Conservation (phyloP, 345 rosid genomes). For the Salix purpurea region DNA sequence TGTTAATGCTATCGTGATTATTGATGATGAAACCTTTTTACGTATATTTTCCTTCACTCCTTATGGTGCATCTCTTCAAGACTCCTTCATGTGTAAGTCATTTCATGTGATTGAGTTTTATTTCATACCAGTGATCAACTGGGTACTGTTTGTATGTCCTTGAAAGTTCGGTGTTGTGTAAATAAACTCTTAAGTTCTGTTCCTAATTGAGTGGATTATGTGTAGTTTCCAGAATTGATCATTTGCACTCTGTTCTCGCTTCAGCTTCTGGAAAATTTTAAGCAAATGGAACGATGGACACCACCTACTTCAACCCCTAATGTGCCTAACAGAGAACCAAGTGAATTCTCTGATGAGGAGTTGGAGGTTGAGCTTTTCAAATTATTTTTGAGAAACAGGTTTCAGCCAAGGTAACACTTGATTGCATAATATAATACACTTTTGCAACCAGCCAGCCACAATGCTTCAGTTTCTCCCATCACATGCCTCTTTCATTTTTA, state of each 20-base stretch:
- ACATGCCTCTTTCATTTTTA: background rate
- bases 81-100: no score
- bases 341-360: slow-evolving; percentile 38
- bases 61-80: no score
- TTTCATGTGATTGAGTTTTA: no score
- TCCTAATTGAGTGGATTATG: background rate
- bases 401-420: slow-evolving; percentile 50
- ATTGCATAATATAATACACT: background rate
- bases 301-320: slow-evolving; percentile 27
- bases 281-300: slow-evolving; percentile 53
- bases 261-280: slow-evolving; percentile 59
- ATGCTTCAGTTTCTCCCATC: background rate
- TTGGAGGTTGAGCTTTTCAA: slow-evolving; percentile 58
- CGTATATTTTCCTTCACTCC: no score
- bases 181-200: background rate
- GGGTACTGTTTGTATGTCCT: no score
- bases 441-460: background rate
- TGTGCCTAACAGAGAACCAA: slow-evolving; percentile 26
- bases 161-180: no score
- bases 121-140: no score
- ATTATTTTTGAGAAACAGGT: slow-evolving; percentile 49
- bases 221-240: slow-evolving; percentile 1
- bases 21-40: no score
- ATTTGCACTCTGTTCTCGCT: slow-evolving; percentile 11
- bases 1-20: no score